These are phyloP conservation scores for Serendipita indica DNA, from an alignment of 768 basidiomycete genomes.

Conservation along the genomic window DNA sequence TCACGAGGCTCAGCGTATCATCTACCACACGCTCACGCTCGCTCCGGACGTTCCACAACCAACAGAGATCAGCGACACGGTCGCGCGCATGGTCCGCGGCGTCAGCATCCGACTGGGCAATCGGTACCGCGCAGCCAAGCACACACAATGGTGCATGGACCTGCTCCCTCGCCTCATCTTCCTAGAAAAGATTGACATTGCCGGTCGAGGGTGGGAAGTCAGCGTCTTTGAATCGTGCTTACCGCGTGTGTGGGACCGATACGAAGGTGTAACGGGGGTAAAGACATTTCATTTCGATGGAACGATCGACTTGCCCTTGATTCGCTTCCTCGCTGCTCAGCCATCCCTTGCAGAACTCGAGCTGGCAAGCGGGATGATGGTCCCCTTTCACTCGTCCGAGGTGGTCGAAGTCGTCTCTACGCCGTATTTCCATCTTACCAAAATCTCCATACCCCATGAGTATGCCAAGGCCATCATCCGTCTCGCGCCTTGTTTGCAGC, in stretches of 20 bases:
- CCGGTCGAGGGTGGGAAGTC: not conserved
- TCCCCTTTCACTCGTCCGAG: not conserved
- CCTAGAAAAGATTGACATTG: not conserved
- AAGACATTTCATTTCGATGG: not conserved
- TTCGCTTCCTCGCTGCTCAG: conserved; percentile 8
- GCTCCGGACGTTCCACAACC: not conserved
- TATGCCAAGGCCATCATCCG: conserved; percentile 3
- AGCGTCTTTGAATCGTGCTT: conserved; percentile 9
- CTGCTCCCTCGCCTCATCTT: not conserved
- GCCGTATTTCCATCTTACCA: not conserved
- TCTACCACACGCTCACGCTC: not conserved
- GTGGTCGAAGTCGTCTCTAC: not conserved
- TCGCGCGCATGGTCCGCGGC: not conserved
- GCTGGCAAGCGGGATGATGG: not conserved
- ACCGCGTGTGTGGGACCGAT: not conserved
- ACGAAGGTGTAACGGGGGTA: not conserved
- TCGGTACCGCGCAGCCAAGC: not conserved
- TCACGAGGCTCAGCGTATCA: not conserved
- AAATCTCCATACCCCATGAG: not conserved
- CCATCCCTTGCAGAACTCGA: not conserved
- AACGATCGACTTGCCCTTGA: not conserved
- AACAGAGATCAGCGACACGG: not conserved
- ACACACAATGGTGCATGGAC: conserved; percentile 3
- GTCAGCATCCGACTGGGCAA: not conserved
- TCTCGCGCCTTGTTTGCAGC: not conserved